Base-by-base conservation (phyloP, 768 basidiomycete species). In the Tylopilus sp. region DNA sequence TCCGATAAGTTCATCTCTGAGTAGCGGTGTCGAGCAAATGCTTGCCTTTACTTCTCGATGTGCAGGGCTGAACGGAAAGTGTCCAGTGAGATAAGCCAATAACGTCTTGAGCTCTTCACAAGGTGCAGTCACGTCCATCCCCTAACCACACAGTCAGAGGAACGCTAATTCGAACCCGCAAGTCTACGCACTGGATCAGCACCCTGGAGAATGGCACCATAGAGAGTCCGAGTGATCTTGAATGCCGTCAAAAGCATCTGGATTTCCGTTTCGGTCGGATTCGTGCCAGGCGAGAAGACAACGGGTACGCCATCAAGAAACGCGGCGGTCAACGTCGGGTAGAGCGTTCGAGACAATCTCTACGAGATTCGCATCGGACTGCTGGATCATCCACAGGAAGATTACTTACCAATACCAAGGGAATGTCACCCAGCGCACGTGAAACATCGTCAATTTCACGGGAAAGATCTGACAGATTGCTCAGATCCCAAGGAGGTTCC, bases 301-400 rank as follows among this genome's bases (percentile, higher is more conserved):
- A 80, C 65, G 2, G 95, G 91, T 5, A 92, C 91, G 58, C 83
- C 83, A 67, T 98, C 95, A 21, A 98, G 80, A 70, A 92, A 91
- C 2, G 89, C 85, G 21, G 92, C 85, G 3, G 92, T 73, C 12
- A 98, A 74, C 11, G 85, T 85, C 4, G 92, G 78, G 60, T 93
- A 83, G n/a, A 98, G 70, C 14, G 85, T 80, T 48, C 79, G 78
- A 52, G 87, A 82, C 25, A 97, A 74, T 66, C 79, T 81, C 88
- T 90, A 57, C 17, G 54, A 42, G 51, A 53, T 51, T 49, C 60
- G 41, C 58, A 55, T 54, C 48, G 5, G 40, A 45, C 33, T 40
- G 28, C 50, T 28, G 54, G 56, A 58, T 55, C 55, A 53, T 58
- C 57, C 50, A 52, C 31, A 17, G 53, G 56, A 59, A 54, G 52